Evolutionary conservation across 148 eudicot species (phyloP).

Genomic region (Vaccinium darrowii): DNA sequence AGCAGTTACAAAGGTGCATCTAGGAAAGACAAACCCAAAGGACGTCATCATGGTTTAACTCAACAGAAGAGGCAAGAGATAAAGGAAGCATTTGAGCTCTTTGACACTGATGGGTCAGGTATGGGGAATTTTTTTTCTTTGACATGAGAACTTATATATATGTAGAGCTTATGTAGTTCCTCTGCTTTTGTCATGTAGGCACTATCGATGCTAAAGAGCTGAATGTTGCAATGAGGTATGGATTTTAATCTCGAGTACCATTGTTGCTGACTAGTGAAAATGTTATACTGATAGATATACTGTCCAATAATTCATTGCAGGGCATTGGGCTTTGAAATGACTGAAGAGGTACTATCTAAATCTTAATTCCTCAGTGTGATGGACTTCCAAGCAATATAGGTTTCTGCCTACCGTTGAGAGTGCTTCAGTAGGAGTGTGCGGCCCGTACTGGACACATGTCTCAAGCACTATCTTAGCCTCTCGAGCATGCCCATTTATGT

Average conservation of each 20-base stretch:
- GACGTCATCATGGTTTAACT: slow-evolving; percentile 69
- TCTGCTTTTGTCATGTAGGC: slow-evolving; percentile 31
- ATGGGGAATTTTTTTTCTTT: slow-evolving; percentile 11
- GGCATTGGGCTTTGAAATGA: slow-evolving; percentile 96
- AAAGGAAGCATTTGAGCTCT: slow-evolving; percentile 93
- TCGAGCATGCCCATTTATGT: background rate
- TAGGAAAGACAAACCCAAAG: slow-evolving; percentile 68
- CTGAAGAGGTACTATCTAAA: slow-evolving; percentile 64
- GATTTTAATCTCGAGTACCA: background rate
- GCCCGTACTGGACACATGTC: background rate
- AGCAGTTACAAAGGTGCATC: slow-evolving; percentile 28
- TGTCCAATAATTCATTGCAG: slow-evolving; percentile 37
- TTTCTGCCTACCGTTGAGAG: background rate
- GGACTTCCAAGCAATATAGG: background rate
- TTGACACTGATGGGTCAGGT: slow-evolving; percentile 98
- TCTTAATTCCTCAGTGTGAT: background rate
- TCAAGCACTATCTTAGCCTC: background rate
- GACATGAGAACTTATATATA: background rate
- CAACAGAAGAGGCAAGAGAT: slow-evolving; percentile 90
- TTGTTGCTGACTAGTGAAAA: background rate
- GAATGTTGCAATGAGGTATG: slow-evolving; percentile 92
- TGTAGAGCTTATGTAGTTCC: background rate
- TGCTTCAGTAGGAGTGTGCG: background rate
- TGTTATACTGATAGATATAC: background rate
- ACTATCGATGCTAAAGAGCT: slow-evolving; percentile 71